These are phyloP conservation scores for Diophrys appendiculata DNA, from an alignment of 73 alveolate genomes.

Conservation along the genomic window DNA sequence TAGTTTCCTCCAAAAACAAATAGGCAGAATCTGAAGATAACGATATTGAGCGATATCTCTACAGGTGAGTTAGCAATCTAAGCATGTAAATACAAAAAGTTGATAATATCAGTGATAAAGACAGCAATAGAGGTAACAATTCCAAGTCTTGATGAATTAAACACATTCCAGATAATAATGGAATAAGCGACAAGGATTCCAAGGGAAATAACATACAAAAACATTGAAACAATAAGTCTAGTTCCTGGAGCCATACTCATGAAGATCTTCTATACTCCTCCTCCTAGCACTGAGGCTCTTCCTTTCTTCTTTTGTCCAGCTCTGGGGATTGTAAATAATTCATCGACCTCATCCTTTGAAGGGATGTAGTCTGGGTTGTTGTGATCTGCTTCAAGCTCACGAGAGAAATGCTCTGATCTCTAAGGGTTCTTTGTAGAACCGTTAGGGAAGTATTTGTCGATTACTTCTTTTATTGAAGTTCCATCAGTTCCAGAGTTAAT, in stretches of 20 bases:
- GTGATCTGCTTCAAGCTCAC: constrained; percentile 45
- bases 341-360: constrained; percentile 43
- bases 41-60: constrained; percentile 25
- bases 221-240: constrained; percentile 1
- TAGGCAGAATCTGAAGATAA: constrained; percentile 42
- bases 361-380: constrained; percentile 41
- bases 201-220: constrained; percentile 33
- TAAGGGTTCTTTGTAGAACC: too few species aligned
- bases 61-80: constrained; percentile 32
- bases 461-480: constrained; percentile 41
- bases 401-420: background rate
- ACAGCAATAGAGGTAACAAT: constrained; percentile 42
- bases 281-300: constrained; percentile 44
- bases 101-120: constrained; percentile 49
- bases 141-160: constrained; percentile 24
- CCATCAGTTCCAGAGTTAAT: constrained; percentile 41
- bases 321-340: constrained; percentile 53
- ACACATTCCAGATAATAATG: constrained; percentile 7
- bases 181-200: constrained; percentile 55
- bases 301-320: constrained; percentile 18
- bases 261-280: constrained; percentile 52
- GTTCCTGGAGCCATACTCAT: background rate
- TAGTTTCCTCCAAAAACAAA: constrained; percentile 59
- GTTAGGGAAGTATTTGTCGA: too few species aligned
- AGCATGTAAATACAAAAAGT: constrained; percentile 38